phyloP scores from a whole-genome alignment of 306 rosid genomes.

The Phaseolus lunatus region DNA sequence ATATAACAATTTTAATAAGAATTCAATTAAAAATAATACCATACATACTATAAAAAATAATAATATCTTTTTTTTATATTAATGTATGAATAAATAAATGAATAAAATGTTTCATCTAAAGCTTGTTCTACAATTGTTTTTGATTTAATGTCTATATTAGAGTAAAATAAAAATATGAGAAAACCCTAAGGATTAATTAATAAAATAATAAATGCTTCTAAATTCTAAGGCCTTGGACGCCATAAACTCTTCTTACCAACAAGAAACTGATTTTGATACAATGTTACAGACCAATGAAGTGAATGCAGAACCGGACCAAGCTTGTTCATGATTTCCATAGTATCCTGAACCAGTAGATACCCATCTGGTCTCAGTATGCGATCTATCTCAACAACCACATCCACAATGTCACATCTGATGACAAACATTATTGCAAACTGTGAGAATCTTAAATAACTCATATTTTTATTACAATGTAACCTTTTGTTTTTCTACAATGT shows the following conservation, averaged over 20 bases:
- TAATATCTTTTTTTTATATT: too few species aligned
- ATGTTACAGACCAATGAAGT: conserved; percentile 76
- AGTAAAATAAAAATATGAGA: neutral
- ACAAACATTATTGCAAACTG: conserved; percentile 18
- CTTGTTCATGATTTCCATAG: conserved; percentile 61
- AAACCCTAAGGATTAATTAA: neutral
- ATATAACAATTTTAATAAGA: too few species aligned
- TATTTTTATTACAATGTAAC: too few species aligned
- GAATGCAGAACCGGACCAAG: conserved; percentile 65
- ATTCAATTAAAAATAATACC: too few species aligned
- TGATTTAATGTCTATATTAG: neutral
- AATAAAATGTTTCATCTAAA: neutral
- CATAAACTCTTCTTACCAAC: conserved; percentile 80
- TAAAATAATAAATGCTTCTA: neutral
- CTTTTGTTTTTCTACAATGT: too few species aligned
- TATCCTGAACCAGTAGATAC: conserved; percentile 63
- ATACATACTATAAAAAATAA: too few species aligned
- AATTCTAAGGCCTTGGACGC: conserved; percentile 62
- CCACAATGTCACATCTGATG: conserved; percentile 69
- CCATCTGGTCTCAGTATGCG: conserved; percentile 80
- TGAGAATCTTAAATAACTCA: neutral
- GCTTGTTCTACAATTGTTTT: neutral
- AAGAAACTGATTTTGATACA: conserved; percentile 67
- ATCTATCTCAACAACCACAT: conserved; percentile 69
- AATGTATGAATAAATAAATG: neutral